A percentile compares a stretch with the other conserved stretches of the same genome.
Conservation (phyloP, 352 stramenopile species). For the Phytophthora macrochlamydospora region DNA sequence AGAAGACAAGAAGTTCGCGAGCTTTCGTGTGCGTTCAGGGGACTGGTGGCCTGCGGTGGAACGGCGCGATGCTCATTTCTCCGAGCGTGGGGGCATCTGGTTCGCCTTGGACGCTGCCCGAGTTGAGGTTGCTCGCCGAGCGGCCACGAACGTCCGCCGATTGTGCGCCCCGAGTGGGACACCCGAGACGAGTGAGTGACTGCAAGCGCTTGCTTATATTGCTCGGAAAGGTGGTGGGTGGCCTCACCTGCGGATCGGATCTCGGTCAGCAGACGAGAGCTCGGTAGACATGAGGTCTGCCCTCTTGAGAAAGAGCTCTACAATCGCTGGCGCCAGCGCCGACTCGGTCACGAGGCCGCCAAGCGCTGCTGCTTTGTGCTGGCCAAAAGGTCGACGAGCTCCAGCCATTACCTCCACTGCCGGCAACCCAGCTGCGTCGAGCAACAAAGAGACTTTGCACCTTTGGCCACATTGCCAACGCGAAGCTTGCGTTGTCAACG, state of each 20-base stretch:
- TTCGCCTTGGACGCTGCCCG: neutral
- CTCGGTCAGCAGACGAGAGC: too few species aligned
- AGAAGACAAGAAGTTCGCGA: neutral
- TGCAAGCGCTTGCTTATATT: too few species aligned
- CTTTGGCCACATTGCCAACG: neutral
- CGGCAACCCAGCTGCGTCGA: neutral
- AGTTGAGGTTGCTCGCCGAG: neutral
- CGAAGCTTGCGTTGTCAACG: neutral
- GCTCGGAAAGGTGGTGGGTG: too few species aligned
- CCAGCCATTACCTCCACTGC: neutral
- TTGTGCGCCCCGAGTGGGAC: too few species aligned
- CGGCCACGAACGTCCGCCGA: neutral
- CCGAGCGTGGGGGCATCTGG: neutral
- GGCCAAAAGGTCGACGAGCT: neutral
- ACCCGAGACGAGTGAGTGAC: too few species aligned
- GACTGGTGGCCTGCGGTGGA: conserved; percentile 2
- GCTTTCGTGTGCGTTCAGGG: conserved; percentile 9
- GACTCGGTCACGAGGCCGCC: neutral
- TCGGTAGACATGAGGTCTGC: conserved; percentile 2
- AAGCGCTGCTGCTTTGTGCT: conserved; percentile 13
- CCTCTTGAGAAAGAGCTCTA: conserved; percentile 5
- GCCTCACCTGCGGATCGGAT: too few species aligned
- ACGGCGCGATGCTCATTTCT: neutral
- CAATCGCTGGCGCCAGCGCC: conserved; percentile 28
- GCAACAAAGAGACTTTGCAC: neutral